Percentiles rank a stretch among this genome's conserved stretches.
Conservation (phyloP, 148 eudicot genomes). For the Vaccinium darrowii region DNA sequence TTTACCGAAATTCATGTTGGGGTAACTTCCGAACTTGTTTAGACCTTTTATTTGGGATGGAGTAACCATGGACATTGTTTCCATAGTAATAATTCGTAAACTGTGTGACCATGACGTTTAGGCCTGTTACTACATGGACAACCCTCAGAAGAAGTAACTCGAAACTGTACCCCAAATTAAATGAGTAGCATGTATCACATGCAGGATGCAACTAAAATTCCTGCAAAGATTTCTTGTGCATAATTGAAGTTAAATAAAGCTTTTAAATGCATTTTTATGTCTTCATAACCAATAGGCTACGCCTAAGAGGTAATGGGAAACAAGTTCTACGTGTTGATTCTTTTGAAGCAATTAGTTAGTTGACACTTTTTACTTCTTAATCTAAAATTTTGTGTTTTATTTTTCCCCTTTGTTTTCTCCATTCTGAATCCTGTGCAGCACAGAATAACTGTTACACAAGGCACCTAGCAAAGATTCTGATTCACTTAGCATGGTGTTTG, state of each 20-base stretch:
- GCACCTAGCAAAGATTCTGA: conserved; percentile 82
- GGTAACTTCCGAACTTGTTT: not conserved
- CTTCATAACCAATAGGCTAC: conserved; percentile 54
- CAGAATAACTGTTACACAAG: conserved; percentile 74
- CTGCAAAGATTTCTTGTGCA: not conserved
- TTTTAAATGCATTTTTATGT: conserved; percentile 24
- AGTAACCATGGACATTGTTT: not conserved
- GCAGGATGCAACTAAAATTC: conserved; percentile 36
- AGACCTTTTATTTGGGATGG: not conserved
- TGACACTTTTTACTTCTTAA: not conserved
- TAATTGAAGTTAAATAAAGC: not conserved
- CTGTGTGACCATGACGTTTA: not conserved
- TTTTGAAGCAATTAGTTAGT: not conserved
- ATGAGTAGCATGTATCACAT: conserved; percentile 28
- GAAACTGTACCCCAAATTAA: not conserved
- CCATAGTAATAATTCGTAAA: not conserved
- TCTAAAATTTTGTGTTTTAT: not conserved
- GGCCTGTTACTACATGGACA: not conserved
- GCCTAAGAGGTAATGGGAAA: conserved; percentile 34
- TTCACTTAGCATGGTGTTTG: conserved; percentile 83
- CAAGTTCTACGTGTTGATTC: not conserved
- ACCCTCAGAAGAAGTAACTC: conserved; percentile 28
- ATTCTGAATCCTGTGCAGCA: conserved; percentile 43
- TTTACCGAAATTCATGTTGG: not conserved
- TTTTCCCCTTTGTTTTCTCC: not conserved